Percentiles rank a stretch among this genome's conserved stretches.
Conservation (phyloP, 768 basidiomycete genomes). For the Ramaria rubella region DNA sequence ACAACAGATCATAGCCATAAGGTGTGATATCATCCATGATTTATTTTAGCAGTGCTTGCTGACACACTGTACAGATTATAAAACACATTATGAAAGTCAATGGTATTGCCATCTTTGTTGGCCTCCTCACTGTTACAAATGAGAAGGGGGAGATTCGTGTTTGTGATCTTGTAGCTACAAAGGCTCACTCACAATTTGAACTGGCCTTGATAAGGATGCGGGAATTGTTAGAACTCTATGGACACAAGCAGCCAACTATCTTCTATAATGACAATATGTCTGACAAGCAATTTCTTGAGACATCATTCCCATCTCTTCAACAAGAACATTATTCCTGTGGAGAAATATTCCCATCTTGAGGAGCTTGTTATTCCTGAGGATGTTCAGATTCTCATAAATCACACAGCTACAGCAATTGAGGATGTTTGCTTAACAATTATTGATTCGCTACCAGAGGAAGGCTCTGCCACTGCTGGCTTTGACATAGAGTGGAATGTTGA, state of each 20-base stretch:
- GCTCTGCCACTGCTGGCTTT: neutral
- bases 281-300: slow-evolving; percentile 22
- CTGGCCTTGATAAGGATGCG: slow-evolving; percentile 19
- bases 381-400: neutral
- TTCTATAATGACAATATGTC: slow-evolving; percentile 28
- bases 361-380: neutral
- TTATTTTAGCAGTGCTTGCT: neutral
- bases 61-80: slow-evolving; percentile 19
- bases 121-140: slow-evolving; percentile 23
- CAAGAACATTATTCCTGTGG: slow-evolving; percentile 18
- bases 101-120: slow-evolving; percentile 23
- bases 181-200: slow-evolving; percentile 27
- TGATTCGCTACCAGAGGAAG: too few species aligned
- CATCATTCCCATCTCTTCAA: slow-evolving; percentile 18
- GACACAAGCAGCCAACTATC: slow-evolving; percentile 20
- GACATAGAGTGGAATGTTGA: neutral
- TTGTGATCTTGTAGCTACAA: slow-evolving; percentile 24
- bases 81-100: slow-evolving; percentile 24
- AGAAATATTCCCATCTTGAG: slow-evolving; percentile 9
- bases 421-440: neutral
- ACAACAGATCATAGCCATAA: slow-evolving; percentile 26
- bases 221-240: slow-evolving; percentile 23
- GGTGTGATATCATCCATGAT: slow-evolving; percentile 10
- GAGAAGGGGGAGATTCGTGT: slow-evolving; percentile 22
- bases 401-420: neutral